phyloP scores from a whole-genome alignment of 1,139 yeast genomes.

The Nakaseomyces nivariensis region DNA sequence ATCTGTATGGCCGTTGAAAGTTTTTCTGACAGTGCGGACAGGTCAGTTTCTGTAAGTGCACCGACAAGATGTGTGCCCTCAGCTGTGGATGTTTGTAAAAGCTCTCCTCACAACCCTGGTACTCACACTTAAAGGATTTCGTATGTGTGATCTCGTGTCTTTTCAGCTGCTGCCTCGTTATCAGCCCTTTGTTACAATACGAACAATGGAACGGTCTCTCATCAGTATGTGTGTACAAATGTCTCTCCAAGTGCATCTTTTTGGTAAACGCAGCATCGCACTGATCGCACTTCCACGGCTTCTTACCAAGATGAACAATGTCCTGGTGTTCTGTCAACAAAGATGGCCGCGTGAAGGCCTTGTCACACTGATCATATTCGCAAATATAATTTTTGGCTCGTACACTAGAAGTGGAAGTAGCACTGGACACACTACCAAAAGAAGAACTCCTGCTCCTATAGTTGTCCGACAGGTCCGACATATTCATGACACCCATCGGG shows the following conservation, averaged over 20 bases:
- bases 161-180: constrained; percentile 68
- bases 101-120: constrained; percentile 51
- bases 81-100: constrained; percentile 75
- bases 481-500: not conserved
- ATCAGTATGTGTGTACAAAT: constrained; percentile 51
- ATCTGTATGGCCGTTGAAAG: constrained; percentile 51
- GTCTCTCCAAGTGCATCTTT: constrained; percentile 72
- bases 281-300: constrained; percentile 61
- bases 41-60: constrained; percentile 44
- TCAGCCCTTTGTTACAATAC: constrained; percentile 75
- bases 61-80: constrained; percentile 57
- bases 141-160: constrained; percentile 76
- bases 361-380: constrained; percentile 54
- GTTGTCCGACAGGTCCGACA: not conserved
- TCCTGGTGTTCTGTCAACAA: constrained; percentile 72
- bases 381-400: constrained; percentile 54
- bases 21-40: constrained; percentile 52
- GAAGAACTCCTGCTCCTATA: constrained; percentile 1
- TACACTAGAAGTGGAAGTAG: constrained; percentile 30
- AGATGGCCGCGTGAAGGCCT: constrained; percentile 74
- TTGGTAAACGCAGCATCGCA: constrained; percentile 65
- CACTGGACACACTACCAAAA: constrained; percentile 10
- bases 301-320: constrained; percentile 58
- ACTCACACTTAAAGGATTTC: constrained; percentile 54
- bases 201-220: constrained; percentile 69